Evolutionary conservation across 2,329 filamentous ascomycete species (phyloP).

Genomic region (Botrytis porri): DNA sequence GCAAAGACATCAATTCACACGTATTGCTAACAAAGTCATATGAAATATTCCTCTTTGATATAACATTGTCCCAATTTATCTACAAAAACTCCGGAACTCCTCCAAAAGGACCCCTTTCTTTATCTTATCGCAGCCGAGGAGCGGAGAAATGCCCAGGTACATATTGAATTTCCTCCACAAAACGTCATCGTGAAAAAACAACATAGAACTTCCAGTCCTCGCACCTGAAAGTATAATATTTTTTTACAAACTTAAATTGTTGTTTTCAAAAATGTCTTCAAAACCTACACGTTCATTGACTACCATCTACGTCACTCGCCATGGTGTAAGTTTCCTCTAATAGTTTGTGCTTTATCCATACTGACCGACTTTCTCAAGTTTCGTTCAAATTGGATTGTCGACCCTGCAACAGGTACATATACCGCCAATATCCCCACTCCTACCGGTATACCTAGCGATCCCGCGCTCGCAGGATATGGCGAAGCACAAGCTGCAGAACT

Average conservation of each 20-base stretch:
- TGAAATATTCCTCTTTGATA: not conserved
- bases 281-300: constrained; percentile 16
- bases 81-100: not conserved
- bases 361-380: constrained; percentile 56
- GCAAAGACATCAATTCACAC: not conserved
- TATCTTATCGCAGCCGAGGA: constrained; percentile 21
- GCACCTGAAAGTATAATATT: constrained; percentile 40
- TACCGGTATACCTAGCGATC: constrained; percentile 84
- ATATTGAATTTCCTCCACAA: constrained; percentile 9
- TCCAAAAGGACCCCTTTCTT: constrained; percentile 29
- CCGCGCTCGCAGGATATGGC: constrained; percentile 81
- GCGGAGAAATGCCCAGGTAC: constrained; percentile 4
- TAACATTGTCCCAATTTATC: not conserved
- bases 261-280: constrained; percentile 5
- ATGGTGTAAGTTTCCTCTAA: constrained; percentile 59
- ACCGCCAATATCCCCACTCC: constrained; percentile 70
- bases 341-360: constrained; percentile 21
- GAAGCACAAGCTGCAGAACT: constrained; percentile 80
- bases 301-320: constrained; percentile 68
- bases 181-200: constrained; percentile 17
- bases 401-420: constrained; percentile 77
- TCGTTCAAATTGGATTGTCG: constrained; percentile 84
- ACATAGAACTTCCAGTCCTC: constrained; percentile 1
- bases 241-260: not conserved
- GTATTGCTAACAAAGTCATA: not conserved